Percentiles rank a stretch among this genome's conserved stretches.
These are phyloP conservation scores for Quercus parvula DNA, from an alignment of 306 rosid genomes.

Conservation along the genomic window DNA sequence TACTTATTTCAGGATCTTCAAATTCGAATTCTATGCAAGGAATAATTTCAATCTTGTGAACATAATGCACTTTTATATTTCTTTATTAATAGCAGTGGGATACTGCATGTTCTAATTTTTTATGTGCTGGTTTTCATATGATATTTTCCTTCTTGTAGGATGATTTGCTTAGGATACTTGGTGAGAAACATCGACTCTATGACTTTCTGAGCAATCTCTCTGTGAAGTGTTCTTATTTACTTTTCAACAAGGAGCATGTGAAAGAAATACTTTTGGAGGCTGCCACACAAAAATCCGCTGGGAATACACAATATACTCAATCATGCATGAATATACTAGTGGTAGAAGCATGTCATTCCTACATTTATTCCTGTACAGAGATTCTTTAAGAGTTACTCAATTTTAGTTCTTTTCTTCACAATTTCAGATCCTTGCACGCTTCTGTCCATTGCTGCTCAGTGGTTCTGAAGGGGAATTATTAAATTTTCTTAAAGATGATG, in stretches of 20 bases:
- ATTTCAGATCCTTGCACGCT: constrained; percentile 87
- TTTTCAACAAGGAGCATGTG: constrained; percentile 93
- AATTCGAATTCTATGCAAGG: background rate
- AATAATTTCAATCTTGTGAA: background rate
- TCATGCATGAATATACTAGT: constrained; percentile 80
- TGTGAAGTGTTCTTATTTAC: constrained; percentile 79
- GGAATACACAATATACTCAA: constrained; percentile 36
- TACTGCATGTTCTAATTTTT: constrained; percentile 17
- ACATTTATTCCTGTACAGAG: constrained; percentile 14
- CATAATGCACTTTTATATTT: background rate
- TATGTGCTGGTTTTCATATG: constrained; percentile 13
- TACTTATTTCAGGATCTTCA: background rate
- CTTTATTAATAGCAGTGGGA: constrained; percentile 9
- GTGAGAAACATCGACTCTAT: constrained; percentile 82
- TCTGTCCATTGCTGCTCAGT: constrained; percentile 73
- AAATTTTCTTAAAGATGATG: constrained; percentile 73
- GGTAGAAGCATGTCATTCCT: constrained; percentile 52
- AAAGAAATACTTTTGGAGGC: constrained; percentile 69
- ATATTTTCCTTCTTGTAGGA: constrained; percentile 47
- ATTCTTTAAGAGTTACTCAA: background rate
- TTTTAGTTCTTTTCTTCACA: background rate
- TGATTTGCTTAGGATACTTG: constrained; percentile 83
- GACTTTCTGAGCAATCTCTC: constrained; percentile 71
- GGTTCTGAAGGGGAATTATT: constrained; percentile 80
- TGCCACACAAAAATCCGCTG: constrained; percentile 52